Conservation (phyloP, 176 grass and related monocot genomes). For the Oryza nivara region DNA sequence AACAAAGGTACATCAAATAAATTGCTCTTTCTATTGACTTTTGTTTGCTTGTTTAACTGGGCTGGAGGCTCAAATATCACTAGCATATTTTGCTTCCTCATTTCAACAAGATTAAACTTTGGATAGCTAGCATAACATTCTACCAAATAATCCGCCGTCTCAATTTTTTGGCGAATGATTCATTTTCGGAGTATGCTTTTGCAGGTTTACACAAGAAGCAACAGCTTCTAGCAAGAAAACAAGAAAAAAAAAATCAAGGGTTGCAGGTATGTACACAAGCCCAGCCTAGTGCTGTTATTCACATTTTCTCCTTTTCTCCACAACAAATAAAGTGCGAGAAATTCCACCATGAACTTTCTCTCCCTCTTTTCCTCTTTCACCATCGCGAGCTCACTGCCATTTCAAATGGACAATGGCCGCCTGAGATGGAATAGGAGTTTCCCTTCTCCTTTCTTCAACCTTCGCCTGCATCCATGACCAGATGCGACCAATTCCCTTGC, state of each 20-base stretch:
- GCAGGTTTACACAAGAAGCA: constrained; percentile 4
- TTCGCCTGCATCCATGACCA: not conserved
- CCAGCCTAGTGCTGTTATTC: not conserved
- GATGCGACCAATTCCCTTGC: not conserved
- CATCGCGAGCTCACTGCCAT: not conserved
- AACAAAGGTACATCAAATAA: not conserved
- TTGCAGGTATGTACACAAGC: not conserved
- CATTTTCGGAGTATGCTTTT: not conserved
- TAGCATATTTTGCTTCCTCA: not conserved
- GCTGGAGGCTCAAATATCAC: too few species aligned
- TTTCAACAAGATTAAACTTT: not conserved
- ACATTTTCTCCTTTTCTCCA: not conserved
- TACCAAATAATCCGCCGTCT: not conserved
- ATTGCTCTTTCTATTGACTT: not conserved
- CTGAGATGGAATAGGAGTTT: constrained; percentile 6
- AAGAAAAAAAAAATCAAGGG: not conserved
- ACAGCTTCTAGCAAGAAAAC: not conserved
- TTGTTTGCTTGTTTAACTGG: not conserved
- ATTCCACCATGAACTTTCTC: not conserved
- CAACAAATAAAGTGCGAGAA: not conserved
- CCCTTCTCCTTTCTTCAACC: not conserved
- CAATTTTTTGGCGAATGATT: not conserved
- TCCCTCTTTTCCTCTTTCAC: not conserved
- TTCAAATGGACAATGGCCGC: not conserved
- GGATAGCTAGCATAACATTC: not conserved